Evolutionary conservation across 306 rosid genomes (phyloP).

Genomic region (Trichosanthes cucumerina): DNA sequence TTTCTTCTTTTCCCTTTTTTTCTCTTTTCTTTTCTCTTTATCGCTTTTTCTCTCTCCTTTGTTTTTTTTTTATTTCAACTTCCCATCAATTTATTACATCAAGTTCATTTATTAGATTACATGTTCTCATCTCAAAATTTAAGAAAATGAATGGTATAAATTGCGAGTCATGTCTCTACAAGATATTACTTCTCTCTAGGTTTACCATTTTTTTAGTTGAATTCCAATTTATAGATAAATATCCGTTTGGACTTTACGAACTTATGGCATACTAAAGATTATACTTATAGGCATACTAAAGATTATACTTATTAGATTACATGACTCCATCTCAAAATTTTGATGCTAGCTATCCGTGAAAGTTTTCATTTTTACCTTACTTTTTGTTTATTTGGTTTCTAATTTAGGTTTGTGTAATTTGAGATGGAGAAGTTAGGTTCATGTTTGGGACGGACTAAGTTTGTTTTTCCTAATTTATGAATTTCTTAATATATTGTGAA

Average conservation of each 20-base stretch:
- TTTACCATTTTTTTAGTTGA: too few species aligned
- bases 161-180: too few species aligned
- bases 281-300: too few species aligned
- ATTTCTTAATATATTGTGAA: neutral
- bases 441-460: neutral
- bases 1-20: neutral
- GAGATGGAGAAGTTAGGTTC: neutral
- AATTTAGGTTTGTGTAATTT: neutral
- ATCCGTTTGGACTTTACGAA: too few species aligned
- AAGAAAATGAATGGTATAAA: too few species aligned
- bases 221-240: too few species aligned
- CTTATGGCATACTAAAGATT: too few species aligned
- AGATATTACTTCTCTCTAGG: too few species aligned
- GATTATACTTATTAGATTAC: too few species aligned
- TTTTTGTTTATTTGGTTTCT: neutral
- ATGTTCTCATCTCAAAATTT: too few species aligned
- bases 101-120: too few species aligned
- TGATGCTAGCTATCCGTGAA: neutral
- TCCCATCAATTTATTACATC: neutral
- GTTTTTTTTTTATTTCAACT: neutral
- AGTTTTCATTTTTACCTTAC: neutral
- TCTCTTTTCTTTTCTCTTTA: neutral
- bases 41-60: neutral
- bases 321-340: too few species aligned
- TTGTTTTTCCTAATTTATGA: neutral